These are phyloP conservation scores for Fomitopsis pulvina DNA, from an alignment of 768 basidiomycete genomes.

Conservation along the genomic window DNA sequence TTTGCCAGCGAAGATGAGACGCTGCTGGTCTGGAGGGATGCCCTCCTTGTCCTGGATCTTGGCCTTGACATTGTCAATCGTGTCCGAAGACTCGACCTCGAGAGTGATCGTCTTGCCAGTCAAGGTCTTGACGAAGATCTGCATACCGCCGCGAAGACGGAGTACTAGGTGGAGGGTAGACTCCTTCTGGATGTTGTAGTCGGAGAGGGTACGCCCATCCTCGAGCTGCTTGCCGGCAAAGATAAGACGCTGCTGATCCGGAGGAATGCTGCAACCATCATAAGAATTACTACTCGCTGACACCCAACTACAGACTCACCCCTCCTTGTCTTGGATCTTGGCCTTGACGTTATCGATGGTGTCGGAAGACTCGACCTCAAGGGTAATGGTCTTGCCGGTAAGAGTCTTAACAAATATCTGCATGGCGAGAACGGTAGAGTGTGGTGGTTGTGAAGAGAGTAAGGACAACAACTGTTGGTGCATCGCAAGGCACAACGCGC, in stretches of 20 bases:
- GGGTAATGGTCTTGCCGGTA: constrained; percentile 75
- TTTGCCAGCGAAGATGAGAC: constrained; percentile 90
- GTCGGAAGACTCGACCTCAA: constrained; percentile 67
- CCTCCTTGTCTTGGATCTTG: constrained; percentile 89
- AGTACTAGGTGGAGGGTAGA: constrained; percentile 95
- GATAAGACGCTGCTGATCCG: constrained; percentile 92
- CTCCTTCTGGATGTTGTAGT: constrained; percentile 99
- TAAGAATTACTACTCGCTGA: constrained; percentile 64
- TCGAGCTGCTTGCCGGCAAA: constrained; percentile 83
- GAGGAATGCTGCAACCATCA: constrained; percentile 77
- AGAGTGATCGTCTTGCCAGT: constrained; percentile 91
- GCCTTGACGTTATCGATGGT: constrained; percentile 69
- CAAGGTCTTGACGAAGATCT: constrained; percentile 83
- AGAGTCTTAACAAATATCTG: constrained; percentile 52
- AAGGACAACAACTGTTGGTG: background rate
- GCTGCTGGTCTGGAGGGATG: constrained; percentile 83
- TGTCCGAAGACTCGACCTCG: constrained; percentile 90
- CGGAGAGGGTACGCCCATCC: constrained; percentile 81
- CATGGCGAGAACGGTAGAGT: constrained; percentile 24
- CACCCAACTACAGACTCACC: constrained; percentile 34
- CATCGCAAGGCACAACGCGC: background rate
- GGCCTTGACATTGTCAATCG: constrained; percentile 85
- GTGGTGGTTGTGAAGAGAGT: background rate
- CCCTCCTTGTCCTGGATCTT: constrained; percentile 84
- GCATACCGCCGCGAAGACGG: constrained; percentile 87